Percentiles rank a stretch among this genome's conserved stretches.
Evolutionary conservation across 2,329 filamentous ascomycete species (phyloP).

Genomic region (Hysterium pulicare): DNA sequence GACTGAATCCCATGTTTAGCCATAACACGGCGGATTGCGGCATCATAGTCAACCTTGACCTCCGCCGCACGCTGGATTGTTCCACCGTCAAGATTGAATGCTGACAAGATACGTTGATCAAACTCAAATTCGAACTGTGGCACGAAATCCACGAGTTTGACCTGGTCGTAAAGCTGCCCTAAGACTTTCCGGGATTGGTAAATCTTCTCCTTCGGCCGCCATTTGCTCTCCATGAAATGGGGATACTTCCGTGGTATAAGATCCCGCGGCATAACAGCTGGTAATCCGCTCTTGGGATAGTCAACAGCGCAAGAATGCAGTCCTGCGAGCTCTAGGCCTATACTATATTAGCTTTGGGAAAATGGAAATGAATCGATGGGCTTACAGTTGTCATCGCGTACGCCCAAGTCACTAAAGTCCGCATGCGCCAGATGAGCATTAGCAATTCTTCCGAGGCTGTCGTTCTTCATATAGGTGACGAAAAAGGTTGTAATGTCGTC

Average conservation of each 20-base stretch:
- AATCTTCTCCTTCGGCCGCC: slow-evolving; percentile 42
- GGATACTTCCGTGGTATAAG: slow-evolving; percentile 67
- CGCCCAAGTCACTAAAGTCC: slow-evolving; percentile 61
- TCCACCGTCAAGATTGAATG: slow-evolving; percentile 55
- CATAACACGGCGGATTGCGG: slow-evolving; percentile 73
- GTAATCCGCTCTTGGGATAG: slow-evolving; percentile 84
- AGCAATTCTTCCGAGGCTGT: slow-evolving; percentile 76
- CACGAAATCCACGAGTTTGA: slow-evolving; percentile 65
- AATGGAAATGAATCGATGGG: slow-evolving; percentile 5
- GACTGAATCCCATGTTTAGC: slow-evolving; percentile 77
- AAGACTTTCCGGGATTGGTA: slow-evolving; percentile 72
- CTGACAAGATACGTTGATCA: slow-evolving; percentile 68
- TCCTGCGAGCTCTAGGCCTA: slow-evolving; percentile 66
- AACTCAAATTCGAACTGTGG: slow-evolving; percentile 72
- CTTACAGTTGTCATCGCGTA: slow-evolving; percentile 66
- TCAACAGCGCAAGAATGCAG: slow-evolving; percentile 92
- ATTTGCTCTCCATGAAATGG: slow-evolving; percentile 79
- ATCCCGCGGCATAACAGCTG: slow-evolving; percentile 63
- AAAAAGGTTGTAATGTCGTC: slow-evolving; percentile 81
- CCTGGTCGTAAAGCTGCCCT: slow-evolving; percentile 77
- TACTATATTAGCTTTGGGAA: slow-evolving; percentile 1
- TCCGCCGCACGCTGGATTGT: slow-evolving; percentile 58
- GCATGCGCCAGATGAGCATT: slow-evolving; percentile 75
- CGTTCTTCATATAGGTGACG: slow-evolving; percentile 88
- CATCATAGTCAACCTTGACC: slow-evolving; percentile 77